These are phyloP conservation scores for Psidium friedrichsthalianum DNA, from an alignment of 345 rosid genomes.

Conservation along the genomic window DNA sequence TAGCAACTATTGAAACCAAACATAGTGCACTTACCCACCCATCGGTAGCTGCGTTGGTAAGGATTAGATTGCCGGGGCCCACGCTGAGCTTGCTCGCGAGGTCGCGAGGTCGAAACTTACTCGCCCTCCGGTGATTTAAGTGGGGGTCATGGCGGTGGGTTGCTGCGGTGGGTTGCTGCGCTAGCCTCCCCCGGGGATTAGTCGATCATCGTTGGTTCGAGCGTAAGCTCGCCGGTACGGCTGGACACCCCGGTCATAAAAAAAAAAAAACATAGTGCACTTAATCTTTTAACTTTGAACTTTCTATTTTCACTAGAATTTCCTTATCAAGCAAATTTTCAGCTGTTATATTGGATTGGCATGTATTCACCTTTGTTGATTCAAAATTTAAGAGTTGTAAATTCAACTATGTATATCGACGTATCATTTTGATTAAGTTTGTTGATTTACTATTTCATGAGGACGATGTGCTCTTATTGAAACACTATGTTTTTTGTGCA, in stretches of 20 bases:
- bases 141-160: too few relatives aligned
- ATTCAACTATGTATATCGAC: not conserved
- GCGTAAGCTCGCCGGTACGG: too few relatives aligned
- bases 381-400: not conserved
- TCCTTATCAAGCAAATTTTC: not conserved
- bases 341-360: not conserved
- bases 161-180: too few relatives aligned
- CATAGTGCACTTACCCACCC: not conserved
- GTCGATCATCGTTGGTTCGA: too few relatives aligned
- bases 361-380: not conserved
- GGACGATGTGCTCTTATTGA: not conserved
- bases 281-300: not conserved
- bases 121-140: too few relatives aligned
- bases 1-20: not conserved
- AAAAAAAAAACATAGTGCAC: not conserved
- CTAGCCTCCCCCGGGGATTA: too few relatives aligned
- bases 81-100: too few relatives aligned
- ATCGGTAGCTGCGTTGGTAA: too few relatives aligned
- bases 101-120: too few relatives aligned
- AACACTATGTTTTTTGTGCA: fast-evolving
- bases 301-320: not conserved
- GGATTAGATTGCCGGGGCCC: too few relatives aligned
- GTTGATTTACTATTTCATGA: not conserved
- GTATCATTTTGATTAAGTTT: not conserved
- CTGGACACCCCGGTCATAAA: too few relatives aligned